A percentile compares a stretch with the other conserved stretches of the same genome.
Conservation (phyloP, 108 stramenopile species). For the Aureococcus anophagefferens region DNA sequence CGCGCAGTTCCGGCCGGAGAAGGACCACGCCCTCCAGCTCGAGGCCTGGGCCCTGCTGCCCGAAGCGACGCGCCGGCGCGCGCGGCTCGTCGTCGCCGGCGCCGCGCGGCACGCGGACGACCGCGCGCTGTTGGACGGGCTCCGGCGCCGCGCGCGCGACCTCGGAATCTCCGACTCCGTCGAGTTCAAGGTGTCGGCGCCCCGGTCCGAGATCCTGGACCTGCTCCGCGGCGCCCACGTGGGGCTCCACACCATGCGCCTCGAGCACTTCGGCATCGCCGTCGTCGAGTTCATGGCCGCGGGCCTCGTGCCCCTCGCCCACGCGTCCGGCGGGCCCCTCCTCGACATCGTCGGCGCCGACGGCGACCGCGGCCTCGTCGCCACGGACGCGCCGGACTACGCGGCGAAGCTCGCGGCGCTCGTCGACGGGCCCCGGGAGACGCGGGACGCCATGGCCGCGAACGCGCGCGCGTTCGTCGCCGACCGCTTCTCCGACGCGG, state of each 20-base stretch:
- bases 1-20: constrained; percentile 98
- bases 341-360: background rate
- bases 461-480: background rate
- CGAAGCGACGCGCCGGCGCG: background rate
- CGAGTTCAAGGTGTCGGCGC: constrained; percentile 39
- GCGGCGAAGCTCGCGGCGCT: background rate
- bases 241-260: constrained; percentile 99
- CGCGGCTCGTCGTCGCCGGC: constrained; percentile 72
- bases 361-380: background rate
- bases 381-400: background rate
- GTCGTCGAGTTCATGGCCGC: constrained; percentile 98
- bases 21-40: constrained; percentile 84
- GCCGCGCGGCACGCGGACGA: constrained; percentile 80
- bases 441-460: background rate
- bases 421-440: background rate
- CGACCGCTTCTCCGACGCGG: background rate
- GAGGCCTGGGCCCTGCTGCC: constrained; percentile 22
- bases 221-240: constrained; percentile 61
- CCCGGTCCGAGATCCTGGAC: constrained; percentile 1
- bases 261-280: constrained; percentile 99
- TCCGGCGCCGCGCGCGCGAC: constrained; percentile 43
- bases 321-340: constrained; percentile 85
- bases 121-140: constrained; percentile 48
- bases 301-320: constrained; percentile 83
- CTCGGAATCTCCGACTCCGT: constrained; percentile 62